These are phyloP conservation scores for Orbilia quercus DNA, from an alignment of 2,329 filamentous ascomycete genomes.

Conservation along the genomic window DNA sequence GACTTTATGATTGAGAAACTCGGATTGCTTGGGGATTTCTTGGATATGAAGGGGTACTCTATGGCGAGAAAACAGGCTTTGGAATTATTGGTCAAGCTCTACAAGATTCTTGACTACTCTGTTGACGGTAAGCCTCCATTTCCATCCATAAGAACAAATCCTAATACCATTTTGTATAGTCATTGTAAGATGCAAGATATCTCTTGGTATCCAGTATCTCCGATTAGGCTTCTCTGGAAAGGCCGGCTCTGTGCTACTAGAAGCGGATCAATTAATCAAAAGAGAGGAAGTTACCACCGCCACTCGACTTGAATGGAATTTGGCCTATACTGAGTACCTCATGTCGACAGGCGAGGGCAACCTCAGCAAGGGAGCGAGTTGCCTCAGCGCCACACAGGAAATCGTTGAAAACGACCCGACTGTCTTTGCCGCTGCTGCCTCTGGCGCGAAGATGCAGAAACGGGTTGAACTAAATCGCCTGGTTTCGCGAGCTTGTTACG, in stretches of 20 bases:
- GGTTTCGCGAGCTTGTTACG: conserved; percentile 71
- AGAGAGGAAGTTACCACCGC: conserved; percentile 64
- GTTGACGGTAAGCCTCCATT: conserved; percentile 24
- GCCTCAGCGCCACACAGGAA: conserved; percentile 31
- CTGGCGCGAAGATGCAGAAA: conserved; percentile 62
- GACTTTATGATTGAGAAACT: conserved; percentile 58
- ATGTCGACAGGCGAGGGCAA: conserved; percentile 71
- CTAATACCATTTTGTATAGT: conserved; percentile 36
- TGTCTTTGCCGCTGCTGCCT: conserved; percentile 59
- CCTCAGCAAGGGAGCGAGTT: conserved; percentile 70
- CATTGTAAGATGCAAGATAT: conserved; percentile 56
- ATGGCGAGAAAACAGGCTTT: conserved; percentile 58
- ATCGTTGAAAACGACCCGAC: conserved; percentile 62
- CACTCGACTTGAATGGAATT: conserved; percentile 70
- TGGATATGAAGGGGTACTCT: conserved; percentile 59
- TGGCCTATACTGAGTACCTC: conserved; percentile 80
- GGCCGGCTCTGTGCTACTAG: conserved; percentile 70
- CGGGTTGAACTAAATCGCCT: conserved; percentile 67
- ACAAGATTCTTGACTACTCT: conserved; percentile 49
- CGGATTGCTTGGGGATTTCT: conserved; percentile 59
- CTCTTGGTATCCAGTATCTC: conserved; percentile 69
- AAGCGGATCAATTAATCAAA: conserved; percentile 68
- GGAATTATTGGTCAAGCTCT: conserved; percentile 58
- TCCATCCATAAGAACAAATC: not conserved
- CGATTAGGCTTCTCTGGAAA: conserved; percentile 72